Conservation (phyloP, 2,329 filamentous ascomycete genomes). For the Corinectria fuckeliana region DNA sequence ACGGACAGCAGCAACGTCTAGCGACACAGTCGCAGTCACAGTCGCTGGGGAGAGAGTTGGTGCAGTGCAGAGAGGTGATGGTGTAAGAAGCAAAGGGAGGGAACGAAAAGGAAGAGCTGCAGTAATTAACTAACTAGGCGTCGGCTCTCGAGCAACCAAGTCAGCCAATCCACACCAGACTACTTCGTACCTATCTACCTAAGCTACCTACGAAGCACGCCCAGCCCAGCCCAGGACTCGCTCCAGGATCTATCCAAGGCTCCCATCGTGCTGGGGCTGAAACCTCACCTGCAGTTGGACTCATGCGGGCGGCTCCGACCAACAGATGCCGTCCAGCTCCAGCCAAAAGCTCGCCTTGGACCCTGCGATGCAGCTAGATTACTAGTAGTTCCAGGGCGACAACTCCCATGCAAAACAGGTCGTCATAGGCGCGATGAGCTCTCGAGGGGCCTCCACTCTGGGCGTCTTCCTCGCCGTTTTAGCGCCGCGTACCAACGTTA, state of each 20-base stretch:
- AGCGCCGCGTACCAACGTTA: slow-evolving; percentile 3
- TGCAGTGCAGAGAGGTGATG: neutral
- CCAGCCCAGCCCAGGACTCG: no score
- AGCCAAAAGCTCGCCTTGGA: neutral
- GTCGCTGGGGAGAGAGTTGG: neutral
- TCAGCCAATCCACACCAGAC: neutral
- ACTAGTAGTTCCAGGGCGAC: slow-evolving; percentile 5
- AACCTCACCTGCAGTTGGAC: slow-evolving; percentile 34
- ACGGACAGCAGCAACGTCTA: neutral
- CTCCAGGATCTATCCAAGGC: neutral
- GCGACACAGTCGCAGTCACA: neutral
- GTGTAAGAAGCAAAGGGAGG: neutral
- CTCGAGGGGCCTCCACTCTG: no score
- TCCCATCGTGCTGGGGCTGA: slow-evolving; percentile 32
- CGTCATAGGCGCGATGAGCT: no score
- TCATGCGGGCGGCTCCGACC: slow-evolving; percentile 6
- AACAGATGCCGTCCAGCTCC: neutral
- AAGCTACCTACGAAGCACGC: no score
- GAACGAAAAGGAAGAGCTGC: neutral
- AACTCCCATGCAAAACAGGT: neutral
- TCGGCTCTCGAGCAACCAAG: neutral
- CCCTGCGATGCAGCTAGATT: neutral
- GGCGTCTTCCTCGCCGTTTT: no score
- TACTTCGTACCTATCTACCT: no score
- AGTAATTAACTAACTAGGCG: neutral